Base-by-base conservation (phyloP, 352 stramenopile genomes). In the Aphanomyces cochlioides region DNA sequence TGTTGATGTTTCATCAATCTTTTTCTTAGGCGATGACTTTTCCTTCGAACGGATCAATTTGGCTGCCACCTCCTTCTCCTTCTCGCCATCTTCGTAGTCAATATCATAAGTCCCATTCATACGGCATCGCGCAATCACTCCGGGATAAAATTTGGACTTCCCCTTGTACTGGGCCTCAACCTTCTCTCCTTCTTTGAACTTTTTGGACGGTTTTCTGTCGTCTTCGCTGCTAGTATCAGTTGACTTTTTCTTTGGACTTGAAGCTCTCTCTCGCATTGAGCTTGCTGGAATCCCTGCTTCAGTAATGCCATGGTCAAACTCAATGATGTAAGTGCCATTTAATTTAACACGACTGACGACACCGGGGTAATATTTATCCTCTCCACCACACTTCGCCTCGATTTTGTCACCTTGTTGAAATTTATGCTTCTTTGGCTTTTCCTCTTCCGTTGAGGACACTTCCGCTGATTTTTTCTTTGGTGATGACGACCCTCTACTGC, bases 51-150 rank as follows among this genome's bases (percentile, higher is more conserved):
- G 75, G 45, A 79, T 75, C 10, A 77, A 67, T 56, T 89, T 79
- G 36, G 58, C 72, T 15, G 74, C 61, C 5, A 90, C 69, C 19
- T 76, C 56, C 43, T 80, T 80, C 57, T 89, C 80, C 7, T 86
- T 58, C 47, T 90, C 85, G 50, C 85, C 85, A 10, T 72, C 84
- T 36, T 89, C 85, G 54, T 86, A 75, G 47, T 90, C 81, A 15
- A 92, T 50, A 41, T 90, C 81, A 45, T 78, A 92, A 17, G 81
- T 89, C 40, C 80, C 82, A 73, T 90, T 77, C n/a, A 70, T 28
- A 59, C 87, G 72, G 0, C 69, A 70, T 12, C 79, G 74, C 53
- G 76, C 81, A 28, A 92, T 75, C 34, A 77, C 75, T n/a, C 79
- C 85, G 53, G 78, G 78, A 43, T 85, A 70, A 43, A 77, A 90